phyloP scores from a whole-genome alignment of 75 land plant species.

The Isoetes taiwanensis region DNA sequence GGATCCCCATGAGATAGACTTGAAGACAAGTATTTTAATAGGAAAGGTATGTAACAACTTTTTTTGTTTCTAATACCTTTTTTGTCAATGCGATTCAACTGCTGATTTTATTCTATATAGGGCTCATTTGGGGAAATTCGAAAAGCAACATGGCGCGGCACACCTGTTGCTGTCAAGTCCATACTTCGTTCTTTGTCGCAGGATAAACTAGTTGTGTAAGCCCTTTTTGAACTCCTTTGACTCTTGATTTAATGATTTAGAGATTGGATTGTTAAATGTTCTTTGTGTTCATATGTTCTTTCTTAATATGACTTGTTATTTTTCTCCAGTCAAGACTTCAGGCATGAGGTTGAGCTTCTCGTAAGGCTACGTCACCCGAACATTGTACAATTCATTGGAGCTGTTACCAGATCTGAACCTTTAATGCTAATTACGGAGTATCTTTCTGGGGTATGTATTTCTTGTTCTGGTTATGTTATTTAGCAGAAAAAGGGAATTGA shows the following conservation, averaged over 20 bases:
- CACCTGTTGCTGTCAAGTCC: conserved; percentile 91
- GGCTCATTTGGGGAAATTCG: conserved; percentile 94
- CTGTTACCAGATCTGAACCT: conserved; percentile 71
- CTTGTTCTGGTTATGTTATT: not conserved
- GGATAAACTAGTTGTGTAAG: conserved; percentile 80
- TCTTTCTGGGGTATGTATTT: conserved; percentile 44
- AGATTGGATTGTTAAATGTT: not conserved
- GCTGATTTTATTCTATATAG: conserved; percentile 14
- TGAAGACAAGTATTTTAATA: conserved; percentile 38
- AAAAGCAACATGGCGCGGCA: conserved; percentile 77
- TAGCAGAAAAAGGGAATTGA: not conserved
- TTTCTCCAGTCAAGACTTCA: conserved; percentile 60
- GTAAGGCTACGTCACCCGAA: conserved; percentile 93
- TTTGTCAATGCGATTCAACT: not conserved
- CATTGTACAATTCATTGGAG: conserved; percentile 92
- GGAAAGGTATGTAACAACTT: conserved; percentile 47
- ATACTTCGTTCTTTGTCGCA: conserved; percentile 88
- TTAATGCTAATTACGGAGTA: conserved; percentile 83
- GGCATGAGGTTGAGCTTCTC: conserved; percentile 78
- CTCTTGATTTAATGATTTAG: too few species aligned
- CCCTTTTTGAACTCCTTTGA: not conserved
- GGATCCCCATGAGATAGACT: conserved; percentile 74
- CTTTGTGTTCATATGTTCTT: not conserved
- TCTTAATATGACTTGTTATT: not conserved
- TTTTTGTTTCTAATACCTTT: not conserved